phyloP scores from a whole-genome alignment of 2,329 filamentous ascomycete species.

The Phaeomoniella chlamydospora region DNA sequence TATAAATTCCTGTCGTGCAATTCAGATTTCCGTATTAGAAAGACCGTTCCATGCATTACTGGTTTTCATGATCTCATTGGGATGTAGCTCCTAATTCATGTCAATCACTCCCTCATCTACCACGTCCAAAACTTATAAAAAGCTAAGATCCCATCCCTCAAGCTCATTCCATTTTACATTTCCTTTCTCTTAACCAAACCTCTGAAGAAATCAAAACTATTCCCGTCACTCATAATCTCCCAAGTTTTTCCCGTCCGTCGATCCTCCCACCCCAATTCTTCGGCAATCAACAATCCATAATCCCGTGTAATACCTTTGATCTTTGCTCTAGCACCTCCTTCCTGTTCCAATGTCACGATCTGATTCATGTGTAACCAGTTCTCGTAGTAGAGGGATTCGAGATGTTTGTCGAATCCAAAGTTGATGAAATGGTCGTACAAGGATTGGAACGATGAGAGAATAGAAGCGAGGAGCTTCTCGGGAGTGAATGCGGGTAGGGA shows the following conservation, averaged over 20 bases:
- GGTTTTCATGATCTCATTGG: too few species aligned
- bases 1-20: too few species aligned
- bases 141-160: too few species aligned
- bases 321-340: slow-evolving; percentile 51
- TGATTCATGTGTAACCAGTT: slow-evolving; percentile 77
- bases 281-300: slow-evolving; percentile 73
- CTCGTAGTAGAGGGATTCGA: slow-evolving; percentile 66
- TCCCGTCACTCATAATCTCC: slow-evolving; percentile 87
- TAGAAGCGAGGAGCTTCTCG: slow-evolving; percentile 69
- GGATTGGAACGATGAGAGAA: slow-evolving; percentile 63
- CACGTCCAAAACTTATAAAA: too few species aligned
- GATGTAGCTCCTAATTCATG: too few species aligned
- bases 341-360: slow-evolving; percentile 59
- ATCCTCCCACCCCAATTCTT: slow-evolving; percentile 65
- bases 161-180: too few species aligned
- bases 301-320: slow-evolving; percentile 84
- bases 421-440: slow-evolving; percentile 63
- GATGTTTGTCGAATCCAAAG: slow-evolving; percentile 55
- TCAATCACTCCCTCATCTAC: too few species aligned
- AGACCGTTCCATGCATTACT: too few species aligned
- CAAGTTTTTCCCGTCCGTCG: slow-evolving; percentile 62
- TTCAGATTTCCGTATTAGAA: too few species aligned
- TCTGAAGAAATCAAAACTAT: slow-evolving; percentile 95
- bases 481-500: slow-evolving; percentile 46
- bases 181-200: slow-evolving; percentile 69